Base-by-base conservation (phyloP, 306 rosid genomes). In the Corylus avellana region DNA sequence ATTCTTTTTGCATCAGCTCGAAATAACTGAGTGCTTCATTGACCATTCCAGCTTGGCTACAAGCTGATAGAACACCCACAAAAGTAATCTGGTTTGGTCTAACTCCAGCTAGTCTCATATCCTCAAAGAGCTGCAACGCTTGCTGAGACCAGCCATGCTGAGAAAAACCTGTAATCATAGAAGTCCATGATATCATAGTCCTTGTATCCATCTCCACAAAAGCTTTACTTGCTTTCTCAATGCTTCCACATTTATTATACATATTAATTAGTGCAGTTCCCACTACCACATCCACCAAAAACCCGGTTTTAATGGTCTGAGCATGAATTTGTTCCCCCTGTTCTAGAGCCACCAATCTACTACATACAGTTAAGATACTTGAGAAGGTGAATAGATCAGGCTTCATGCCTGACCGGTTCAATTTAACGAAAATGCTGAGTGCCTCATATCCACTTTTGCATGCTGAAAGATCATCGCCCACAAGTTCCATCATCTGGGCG, bases 271-370 rank as follows among this genome's bases (percentile, higher is more conserved):
- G 82, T 57, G 98, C 85, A 80, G 92, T 83, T 77, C 91, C 90
- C 18, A 91, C 96, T 42, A 92, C 88, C 59, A 89, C 93, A 57
- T 92, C 96, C 0, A 92, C 85, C 54, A 91, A 79, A 72, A 87
- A 85, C 49, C 98, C 98, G 0, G 84, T 81, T 84, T 92, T 95
- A 35, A 91, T 89, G 46, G 81, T 82, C 91, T 81, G 96, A 51
- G 94, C 97, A 85, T 95, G 98, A 79, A 92, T 67, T 56, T 92
- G 97, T 72, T 91, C 97, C 56, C 98, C 98, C 68, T 86, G 97
- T 78, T 91, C 97, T 77, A 88, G 70, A 80, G 95, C 91, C 78
- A 83, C 85, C 83, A 89, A 78, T 79, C 88, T 83, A 66, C 97
- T 86, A 64, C 98, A 92, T 14, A 91, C 87, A 75, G 90, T 86